Percentiles rank a stretch among this genome's conserved stretches.
Evolutionary conservation across 2,329 filamentous ascomycete genomes (phyloP).

Genomic region (Gaeumannomyces sp.): DNA sequence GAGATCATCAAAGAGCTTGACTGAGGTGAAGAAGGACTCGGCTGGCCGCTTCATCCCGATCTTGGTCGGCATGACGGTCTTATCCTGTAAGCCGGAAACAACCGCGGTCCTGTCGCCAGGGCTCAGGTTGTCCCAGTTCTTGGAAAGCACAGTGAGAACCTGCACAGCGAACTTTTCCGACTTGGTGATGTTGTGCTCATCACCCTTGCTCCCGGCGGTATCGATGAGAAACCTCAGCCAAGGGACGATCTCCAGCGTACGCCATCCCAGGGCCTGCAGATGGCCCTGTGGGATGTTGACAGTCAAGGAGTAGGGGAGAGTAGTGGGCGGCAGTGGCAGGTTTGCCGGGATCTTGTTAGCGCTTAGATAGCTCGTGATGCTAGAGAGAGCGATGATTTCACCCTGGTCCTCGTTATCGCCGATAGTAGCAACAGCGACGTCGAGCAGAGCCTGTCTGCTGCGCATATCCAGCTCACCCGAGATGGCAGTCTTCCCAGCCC

Average conservation of each 20-base stretch:
- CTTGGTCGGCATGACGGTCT: conserved; percentile 83
- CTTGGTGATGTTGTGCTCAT: conserved; percentile 63
- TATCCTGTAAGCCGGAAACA: conserved; percentile 54
- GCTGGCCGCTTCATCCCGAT: conserved; percentile 78
- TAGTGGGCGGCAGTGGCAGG: conserved; percentile 72
- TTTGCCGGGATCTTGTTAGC: conserved; percentile 74
- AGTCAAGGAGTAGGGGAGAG: conserved; percentile 80
- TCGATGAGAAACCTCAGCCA: conserved; percentile 82
- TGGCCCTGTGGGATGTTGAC: conserved; percentile 60
- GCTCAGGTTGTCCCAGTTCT: conserved; percentile 80
- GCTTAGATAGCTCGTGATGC: conserved; percentile 69
- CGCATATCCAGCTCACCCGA: conserved; percentile 65
- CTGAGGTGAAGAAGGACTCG: conserved; percentile 88
- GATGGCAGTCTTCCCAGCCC: conserved; percentile 68
- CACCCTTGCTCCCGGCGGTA: conserved; percentile 50
- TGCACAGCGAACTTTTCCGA: conserved; percentile 69
- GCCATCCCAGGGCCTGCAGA: conserved; percentile 78
- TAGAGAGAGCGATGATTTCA: conserved; percentile 69
- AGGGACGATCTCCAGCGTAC: conserved; percentile 72
- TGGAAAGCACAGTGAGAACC: conserved; percentile 75
- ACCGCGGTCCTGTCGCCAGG: conserved; percentile 60
- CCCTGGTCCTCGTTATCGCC: conserved; percentile 51
- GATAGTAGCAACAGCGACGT: conserved; percentile 70
- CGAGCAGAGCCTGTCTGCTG: conserved; percentile 64
- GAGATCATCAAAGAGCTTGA: conserved; percentile 90